Conservation (phyloP, 768 basidiomycete genomes). For the Phanerochaete sordida region DNA sequence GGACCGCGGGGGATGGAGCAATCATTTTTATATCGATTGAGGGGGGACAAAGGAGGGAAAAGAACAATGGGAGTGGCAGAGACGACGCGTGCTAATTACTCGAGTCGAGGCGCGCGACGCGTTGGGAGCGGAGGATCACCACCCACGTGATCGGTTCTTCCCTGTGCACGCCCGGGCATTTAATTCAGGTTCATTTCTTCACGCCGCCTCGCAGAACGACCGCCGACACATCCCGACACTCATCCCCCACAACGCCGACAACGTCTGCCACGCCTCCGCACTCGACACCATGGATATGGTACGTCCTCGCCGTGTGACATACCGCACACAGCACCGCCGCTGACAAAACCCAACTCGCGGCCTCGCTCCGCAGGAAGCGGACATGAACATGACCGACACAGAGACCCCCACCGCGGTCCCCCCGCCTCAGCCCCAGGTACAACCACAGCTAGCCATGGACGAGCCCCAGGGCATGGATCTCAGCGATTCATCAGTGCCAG, state of each 20-base stretch:
- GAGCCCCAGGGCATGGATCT: constrained; percentile 10
- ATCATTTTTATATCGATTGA: no score
- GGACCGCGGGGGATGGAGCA: no score
- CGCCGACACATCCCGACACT: background rate
- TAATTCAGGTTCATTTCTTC: constrained; percentile 5
- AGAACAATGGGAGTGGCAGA: background rate
- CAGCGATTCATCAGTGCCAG: background rate
- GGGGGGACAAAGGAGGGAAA: no score
- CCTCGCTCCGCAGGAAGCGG: constrained; percentile 10
- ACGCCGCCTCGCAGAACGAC: background rate
- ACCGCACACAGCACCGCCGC: background rate
- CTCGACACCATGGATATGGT: constrained; percentile 15
- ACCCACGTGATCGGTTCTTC: constrained; percentile 4
- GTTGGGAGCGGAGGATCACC: constrained; percentile 3
- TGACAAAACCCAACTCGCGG: constrained; percentile 10
- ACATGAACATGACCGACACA: constrained; percentile 21
- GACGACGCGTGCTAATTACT: background rate
- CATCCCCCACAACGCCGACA: background rate
- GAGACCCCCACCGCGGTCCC: constrained; percentile 3
- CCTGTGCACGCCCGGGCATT: constrained; percentile 3
- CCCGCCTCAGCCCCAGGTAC: constrained; percentile 12
- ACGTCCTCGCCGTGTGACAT: background rate
- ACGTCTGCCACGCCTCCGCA: background rate
- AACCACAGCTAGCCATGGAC: constrained; percentile 3
- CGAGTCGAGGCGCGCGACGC: background rate